phyloP scores from a whole-genome alignment of 768 basidiomycete species.

The Rhizopogon roseolus region DNA sequence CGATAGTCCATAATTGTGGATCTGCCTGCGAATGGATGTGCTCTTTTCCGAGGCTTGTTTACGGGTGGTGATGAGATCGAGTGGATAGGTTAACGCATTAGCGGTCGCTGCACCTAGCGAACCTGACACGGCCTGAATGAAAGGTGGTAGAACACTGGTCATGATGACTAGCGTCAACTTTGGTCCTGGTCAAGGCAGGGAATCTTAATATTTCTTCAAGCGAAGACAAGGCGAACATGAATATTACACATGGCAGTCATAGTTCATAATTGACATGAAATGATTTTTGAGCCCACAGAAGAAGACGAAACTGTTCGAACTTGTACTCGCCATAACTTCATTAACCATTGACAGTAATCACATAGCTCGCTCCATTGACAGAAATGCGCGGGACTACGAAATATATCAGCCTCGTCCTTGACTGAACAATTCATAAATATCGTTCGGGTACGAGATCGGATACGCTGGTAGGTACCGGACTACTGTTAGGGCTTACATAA shows the following conservation, averaged over 20 bases:
- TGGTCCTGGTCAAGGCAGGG: neutral
- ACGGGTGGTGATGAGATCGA: slow-evolving; percentile 53
- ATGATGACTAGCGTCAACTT: slow-evolving; percentile 24
- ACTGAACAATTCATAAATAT: slow-evolving; percentile 4
- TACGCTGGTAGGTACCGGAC: slow-evolving; percentile 38
- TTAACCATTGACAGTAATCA: too few relatives aligned
- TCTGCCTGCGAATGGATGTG: slow-evolving; percentile 12
- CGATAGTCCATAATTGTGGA: slow-evolving; percentile 34
- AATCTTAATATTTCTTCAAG: neutral
- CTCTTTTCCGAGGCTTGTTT: slow-evolving; percentile 29
- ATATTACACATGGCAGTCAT: neutral
- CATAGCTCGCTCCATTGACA: too few relatives aligned
- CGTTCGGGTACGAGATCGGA: slow-evolving; percentile 36
- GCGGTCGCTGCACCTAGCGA: slow-evolving; percentile 52
- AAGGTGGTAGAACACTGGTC: slow-evolving; percentile 56
- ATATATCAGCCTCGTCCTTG: slow-evolving; percentile 8
- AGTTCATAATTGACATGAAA: too few relatives aligned
- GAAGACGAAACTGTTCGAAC: too few relatives aligned
- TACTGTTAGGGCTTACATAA: too few relatives aligned
- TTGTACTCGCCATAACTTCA: too few relatives aligned
- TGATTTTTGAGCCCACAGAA: too few relatives aligned
- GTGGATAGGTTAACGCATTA: slow-evolving; percentile 49
- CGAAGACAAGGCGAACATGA: neutral
- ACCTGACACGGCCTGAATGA: slow-evolving; percentile 55
- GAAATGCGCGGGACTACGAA: slow-evolving; percentile 17